These are phyloP conservation scores for Verticillium nonalfalfae DNA, from an alignment of 2,329 filamentous ascomycete genomes.

Conservation along the genomic window DNA sequence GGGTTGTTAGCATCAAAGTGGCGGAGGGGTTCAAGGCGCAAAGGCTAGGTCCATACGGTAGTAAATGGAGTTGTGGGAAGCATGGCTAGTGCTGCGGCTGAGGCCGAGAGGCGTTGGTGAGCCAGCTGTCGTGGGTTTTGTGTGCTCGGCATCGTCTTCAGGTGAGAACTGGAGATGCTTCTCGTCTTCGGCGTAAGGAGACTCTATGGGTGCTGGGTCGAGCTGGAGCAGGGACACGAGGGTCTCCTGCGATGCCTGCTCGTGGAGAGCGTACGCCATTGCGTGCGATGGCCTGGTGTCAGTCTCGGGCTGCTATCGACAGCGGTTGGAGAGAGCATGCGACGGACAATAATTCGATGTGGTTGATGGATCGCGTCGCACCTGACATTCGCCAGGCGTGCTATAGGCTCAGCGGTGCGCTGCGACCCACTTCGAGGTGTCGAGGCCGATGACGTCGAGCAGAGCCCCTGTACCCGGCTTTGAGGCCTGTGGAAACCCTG, in stretches of 20 bases:
- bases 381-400: background rate
- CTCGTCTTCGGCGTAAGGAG: constrained; percentile 39
- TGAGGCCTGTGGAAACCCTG: too few relatives aligned
- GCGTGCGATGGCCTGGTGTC: background rate
- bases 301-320: background rate
- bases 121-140: constrained; percentile 31
- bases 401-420: background rate
- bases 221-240: constrained; percentile 13
- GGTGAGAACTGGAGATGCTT: constrained; percentile 36
- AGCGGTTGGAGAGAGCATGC: too few relatives aligned
- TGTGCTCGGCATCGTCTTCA: constrained; percentile 21
- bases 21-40: background rate
- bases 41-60: constrained; percentile 52
- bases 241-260: constrained; percentile 11
- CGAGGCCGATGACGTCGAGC: too few relatives aligned
- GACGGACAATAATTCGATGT: background rate
- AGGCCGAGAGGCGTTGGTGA: constrained; percentile 44
- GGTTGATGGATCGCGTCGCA: background rate
- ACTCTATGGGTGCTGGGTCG: constrained; percentile 43
- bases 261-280: constrained; percentile 10
- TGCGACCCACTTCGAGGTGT: background rate
- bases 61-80: constrained; percentile 63
- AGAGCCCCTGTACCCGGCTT: too few relatives aligned
- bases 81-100: constrained; percentile 34
- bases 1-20: background rate